These are phyloP conservation scores for Lecanosticta acicola DNA, from an alignment of 2,329 filamentous ascomycete species.

Conservation along the genomic window DNA sequence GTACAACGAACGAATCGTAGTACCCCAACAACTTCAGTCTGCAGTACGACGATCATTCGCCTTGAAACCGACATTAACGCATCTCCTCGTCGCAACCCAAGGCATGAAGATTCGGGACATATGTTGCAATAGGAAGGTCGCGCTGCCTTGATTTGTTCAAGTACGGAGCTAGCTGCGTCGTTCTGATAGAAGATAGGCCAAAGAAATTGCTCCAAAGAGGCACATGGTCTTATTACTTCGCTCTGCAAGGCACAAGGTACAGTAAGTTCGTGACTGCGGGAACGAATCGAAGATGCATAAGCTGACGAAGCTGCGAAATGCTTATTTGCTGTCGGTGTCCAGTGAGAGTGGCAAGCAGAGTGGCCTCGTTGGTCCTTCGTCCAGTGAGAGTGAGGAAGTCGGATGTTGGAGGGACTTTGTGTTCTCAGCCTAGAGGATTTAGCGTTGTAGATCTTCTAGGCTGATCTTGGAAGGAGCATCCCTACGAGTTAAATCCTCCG, in stretches of 20 bases:
- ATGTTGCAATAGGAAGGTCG: constrained; percentile 13
- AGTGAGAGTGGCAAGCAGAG: too few species aligned
- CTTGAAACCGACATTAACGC: not conserved
- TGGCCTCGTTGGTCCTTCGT: constrained; percentile 1
- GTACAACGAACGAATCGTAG: too few species aligned
- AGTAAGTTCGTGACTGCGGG: too few species aligned
- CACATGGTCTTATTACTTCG: not conserved
- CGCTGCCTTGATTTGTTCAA: too few species aligned
- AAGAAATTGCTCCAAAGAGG: not conserved
- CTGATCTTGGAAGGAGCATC: constrained; percentile 1
- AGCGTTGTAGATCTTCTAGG: constrained; percentile 2
- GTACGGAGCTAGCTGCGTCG: too few species aligned
- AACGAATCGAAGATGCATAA: not conserved
- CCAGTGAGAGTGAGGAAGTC: constrained; percentile 2
- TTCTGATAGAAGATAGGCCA: not conserved
- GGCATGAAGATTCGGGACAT: not conserved
- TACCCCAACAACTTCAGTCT: too few species aligned
- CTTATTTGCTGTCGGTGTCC: not conserved
- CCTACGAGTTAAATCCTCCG: constrained; percentile 1
- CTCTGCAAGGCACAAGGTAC: not conserved
- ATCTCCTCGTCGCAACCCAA: not conserved
- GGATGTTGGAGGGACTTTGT: not conserved
- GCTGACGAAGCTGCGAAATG: not conserved
- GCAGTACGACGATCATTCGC: too few species aligned
- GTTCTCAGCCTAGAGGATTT: constrained; percentile 3